Evolutionary conservation across 2,329 filamentous ascomycete genomes (phyloP).

Genomic region (Penicillium concentricum): DNA sequence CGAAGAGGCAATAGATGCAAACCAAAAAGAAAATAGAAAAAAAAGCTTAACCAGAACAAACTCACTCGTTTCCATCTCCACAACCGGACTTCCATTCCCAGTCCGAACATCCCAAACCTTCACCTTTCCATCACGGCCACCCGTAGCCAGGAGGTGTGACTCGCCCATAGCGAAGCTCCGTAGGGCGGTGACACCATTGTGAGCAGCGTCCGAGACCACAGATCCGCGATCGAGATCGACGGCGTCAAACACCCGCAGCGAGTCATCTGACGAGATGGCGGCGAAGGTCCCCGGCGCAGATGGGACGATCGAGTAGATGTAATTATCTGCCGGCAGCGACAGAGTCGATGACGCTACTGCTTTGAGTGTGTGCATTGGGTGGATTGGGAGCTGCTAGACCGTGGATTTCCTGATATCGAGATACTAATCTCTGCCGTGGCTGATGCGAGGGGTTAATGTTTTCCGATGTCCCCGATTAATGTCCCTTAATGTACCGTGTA

Average conservation of each 20-base stretch:
- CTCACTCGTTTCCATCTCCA: slow-evolving; percentile 39
- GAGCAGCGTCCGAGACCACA: slow-evolving; percentile 19
- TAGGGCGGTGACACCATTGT: slow-evolving; percentile 41
- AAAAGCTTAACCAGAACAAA: slow-evolving; percentile 8
- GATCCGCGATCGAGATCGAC: slow-evolving; percentile 29
- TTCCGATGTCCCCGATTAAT: background rate
- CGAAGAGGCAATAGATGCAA: slow-evolving; percentile 5
- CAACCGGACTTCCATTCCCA: slow-evolving; percentile 25
- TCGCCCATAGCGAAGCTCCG: slow-evolving; percentile 27
- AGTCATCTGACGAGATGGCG: slow-evolving; percentile 48
- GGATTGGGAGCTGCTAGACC: background rate
- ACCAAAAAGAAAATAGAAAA: background rate
- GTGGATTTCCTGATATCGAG: background rate
- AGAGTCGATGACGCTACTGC: slow-evolving; percentile 37
- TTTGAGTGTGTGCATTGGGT: slow-evolving; percentile 37
- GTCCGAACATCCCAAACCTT: slow-evolving; percentile 44
- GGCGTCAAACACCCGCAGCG: slow-evolving; percentile 43
- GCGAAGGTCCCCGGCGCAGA: slow-evolving; percentile 35
- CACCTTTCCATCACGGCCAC: slow-evolving; percentile 43
- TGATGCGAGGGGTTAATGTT: background rate
- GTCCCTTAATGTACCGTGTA: too few relatives aligned
- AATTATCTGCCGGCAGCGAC: slow-evolving; percentile 40
- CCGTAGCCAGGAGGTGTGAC: slow-evolving; percentile 34
- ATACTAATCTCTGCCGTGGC: slow-evolving; percentile 5
- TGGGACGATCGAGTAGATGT: slow-evolving; percentile 43